Evolutionary conservation across 768 basidiomycete genomes (phyloP).

Genomic region (Tylopilus felleus): DNA sequence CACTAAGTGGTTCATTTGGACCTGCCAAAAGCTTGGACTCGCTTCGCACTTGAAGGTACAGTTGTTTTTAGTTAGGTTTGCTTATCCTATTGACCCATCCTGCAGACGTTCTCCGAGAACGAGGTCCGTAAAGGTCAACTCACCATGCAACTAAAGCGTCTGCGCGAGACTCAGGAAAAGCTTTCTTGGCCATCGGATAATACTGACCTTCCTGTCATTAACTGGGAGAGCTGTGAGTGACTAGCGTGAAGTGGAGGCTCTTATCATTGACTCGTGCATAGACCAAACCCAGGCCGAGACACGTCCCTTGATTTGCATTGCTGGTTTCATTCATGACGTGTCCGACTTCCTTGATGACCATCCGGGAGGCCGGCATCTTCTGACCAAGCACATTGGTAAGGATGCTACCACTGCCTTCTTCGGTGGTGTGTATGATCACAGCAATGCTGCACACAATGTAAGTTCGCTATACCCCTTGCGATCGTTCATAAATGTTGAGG

Average conservation of each 20-base stretch:
- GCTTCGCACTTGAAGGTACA: conserved; percentile 54
- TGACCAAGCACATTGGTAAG: conserved; percentile 82
- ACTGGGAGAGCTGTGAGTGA: conserved; percentile 79
- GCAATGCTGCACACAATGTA: conserved; percentile 84
- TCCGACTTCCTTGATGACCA: conserved; percentile 84
- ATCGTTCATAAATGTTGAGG: conserved; percentile 4
- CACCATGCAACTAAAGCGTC: conserved; percentile 90
- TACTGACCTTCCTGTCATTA: conserved; percentile 74
- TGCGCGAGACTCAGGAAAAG: conserved; percentile 71
- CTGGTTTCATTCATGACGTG: conserved; percentile 93
- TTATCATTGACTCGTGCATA: conserved; percentile 26
- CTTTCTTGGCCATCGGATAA: conserved; percentile 78
- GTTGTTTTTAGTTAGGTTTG: neutral
- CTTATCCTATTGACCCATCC: neutral
- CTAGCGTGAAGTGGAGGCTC: neutral
- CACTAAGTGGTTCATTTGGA: conserved; percentile 84
- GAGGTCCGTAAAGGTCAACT: conserved; percentile 84
- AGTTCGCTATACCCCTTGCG: conserved; percentile 9
- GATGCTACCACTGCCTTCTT: conserved; percentile 95
- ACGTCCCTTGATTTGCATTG: conserved; percentile 80
- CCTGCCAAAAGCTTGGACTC: conserved; percentile 46
- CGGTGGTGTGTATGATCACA: conserved; percentile 87
- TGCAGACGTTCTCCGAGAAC: conserved; percentile 58
- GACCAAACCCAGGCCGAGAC: conserved; percentile 77
- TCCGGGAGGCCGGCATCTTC: conserved; percentile 83